Conservation (phyloP, 1,139 yeast species). For the Hyphopichia buzzinii region DNA sequence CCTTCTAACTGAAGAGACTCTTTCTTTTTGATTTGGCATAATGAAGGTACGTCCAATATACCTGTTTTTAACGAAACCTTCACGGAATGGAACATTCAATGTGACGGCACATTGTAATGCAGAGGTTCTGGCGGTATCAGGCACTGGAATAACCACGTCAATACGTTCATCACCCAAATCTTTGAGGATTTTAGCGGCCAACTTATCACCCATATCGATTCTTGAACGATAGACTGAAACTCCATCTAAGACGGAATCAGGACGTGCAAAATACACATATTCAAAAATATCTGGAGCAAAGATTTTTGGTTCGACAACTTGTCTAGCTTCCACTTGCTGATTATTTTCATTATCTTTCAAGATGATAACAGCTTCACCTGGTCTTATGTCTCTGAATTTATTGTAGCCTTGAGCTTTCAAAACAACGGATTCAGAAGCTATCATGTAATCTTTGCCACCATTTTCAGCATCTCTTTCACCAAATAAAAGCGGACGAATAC, state of each 20-base stretch:
- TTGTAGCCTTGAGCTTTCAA: conserved; percentile 89
- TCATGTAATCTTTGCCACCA: conserved; percentile 87
- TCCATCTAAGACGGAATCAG: conserved; percentile 94
- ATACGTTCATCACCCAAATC: conserved; percentile 51
- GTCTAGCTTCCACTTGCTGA: conserved; percentile 68
- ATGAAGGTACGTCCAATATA: conserved; percentile 97
- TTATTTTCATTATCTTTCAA: conserved; percentile 56
- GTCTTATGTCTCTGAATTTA: conserved; percentile 75
- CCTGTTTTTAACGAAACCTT: conserved; percentile 95
- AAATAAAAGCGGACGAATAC: conserved; percentile 84
- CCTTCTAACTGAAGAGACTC: conserved; percentile 91
- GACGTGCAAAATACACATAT: conserved; percentile 96
- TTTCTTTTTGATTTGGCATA: conserved; percentile 96
- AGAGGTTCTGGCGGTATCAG: conserved; percentile 94
- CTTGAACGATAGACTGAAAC: conserved; percentile 91
- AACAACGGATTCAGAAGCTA: conserved; percentile 94
- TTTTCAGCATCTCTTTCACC: conserved; percentile 74
- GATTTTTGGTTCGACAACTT: conserved; percentile 73
- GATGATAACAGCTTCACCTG: conserved; percentile 96
- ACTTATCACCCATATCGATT: conserved; percentile 88
- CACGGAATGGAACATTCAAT: conserved; percentile 82
- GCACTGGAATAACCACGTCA: conserved; percentile 97
- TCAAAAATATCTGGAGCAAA: conserved; percentile 97
- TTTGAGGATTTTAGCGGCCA: conserved; percentile 67
- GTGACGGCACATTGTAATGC: conserved; percentile 90